Base-by-base conservation (phyloP, 2,329 filamentous ascomycete genomes). In the Pseudogymnoascus verrucosus region DNA sequence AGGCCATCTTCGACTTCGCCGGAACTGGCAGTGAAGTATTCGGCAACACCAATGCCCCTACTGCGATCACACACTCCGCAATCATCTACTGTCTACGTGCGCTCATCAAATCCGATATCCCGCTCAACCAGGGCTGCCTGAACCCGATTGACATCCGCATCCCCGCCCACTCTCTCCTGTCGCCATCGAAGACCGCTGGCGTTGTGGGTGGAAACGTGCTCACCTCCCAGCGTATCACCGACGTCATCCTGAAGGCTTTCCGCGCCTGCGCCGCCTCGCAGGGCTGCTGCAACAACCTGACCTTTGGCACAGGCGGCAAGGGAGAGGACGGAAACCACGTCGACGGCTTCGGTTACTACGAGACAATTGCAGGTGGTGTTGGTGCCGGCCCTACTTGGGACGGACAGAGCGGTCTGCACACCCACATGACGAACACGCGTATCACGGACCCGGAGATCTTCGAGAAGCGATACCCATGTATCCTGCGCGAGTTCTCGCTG, bases 391-490 rank as follows among this genome's bases (percentile, higher is more conserved):
- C 87, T 0, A 79, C 79, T 5, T 92, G 89, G 89, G 78, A 88
- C 65, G 90, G 89, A 42, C 86, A 88, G 7, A 84, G 80, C 62
- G 89, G 89, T 26, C 89, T 93, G n/a, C 89, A 93, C 72, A 88
- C 84, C 1, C 89, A 93, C 76, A 91, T 91, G 87, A 93, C 90
- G 6, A 93, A 93, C 74, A 93, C 89, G 1, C 82, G 89, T n/a
- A 93, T 92, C 71, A 92, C 90, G 0, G 90, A 93, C 71, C 81
- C 87, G 0, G 90, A 93, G 72, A 82, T 91, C 14, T 89, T 93
- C 66, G 90, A 93, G 76, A 81, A 87, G 37, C 78, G 89, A 6
- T 91, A 91, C 69, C 89, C 89, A 0, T 87, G 91, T 2, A 74
- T 93, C 1, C 76, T 93, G 28, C 80, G 86, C 3, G 81, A 88